Base-by-base conservation (phyloP, 345 rosid species). In the Lumnitzera littorea region DNA sequence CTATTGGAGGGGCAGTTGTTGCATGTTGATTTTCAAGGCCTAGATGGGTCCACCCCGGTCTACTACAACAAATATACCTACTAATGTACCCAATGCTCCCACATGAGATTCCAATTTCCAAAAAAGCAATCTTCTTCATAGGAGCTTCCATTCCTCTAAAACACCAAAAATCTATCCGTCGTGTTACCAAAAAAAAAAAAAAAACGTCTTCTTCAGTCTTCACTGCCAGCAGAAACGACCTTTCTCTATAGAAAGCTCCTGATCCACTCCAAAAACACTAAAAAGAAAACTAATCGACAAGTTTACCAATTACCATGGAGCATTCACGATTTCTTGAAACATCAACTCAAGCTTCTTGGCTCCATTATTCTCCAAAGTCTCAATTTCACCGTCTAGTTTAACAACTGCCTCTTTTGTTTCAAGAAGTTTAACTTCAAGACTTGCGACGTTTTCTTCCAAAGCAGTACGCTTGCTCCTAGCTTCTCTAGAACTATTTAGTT, bases 231-330 rank as follows among this genome's bases (percentile, higher is more conserved):
- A 27, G 31, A 27, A 27, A 27, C 5, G 31, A 27, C 4, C 31
- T 27, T 20, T 27, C 31, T 27, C 31, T 1, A 27, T 27, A 27
- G 31, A 27, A 20, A 27, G 4, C 31, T 27, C 31, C 31, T 27
- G 5, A 5, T 27, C 31, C 31, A 27, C 31, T n/a, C n/a, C 31
- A 27, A 27, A 27, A 27, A 27, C 31, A 27, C 31, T 3, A 27
- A 27, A 3, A 27, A 5, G 31, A 27, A 29, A 23, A 7, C 15
- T 14, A 23, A 8, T 3, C 2, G 36, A 24, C 36, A 25, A 0
- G 27, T 36, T 20, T 17, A 23, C 46, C 5, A 20, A 50, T 64
- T 65, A 81, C 85, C 82, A 76, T 1, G 82, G 76, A 3, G 76
- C 69, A 27, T 24, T 56, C 12, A 70, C 64, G 13, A 62, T 64